Conservation (phyloP, 306 rosid genomes). For the Hippophae tibetana region DNA sequence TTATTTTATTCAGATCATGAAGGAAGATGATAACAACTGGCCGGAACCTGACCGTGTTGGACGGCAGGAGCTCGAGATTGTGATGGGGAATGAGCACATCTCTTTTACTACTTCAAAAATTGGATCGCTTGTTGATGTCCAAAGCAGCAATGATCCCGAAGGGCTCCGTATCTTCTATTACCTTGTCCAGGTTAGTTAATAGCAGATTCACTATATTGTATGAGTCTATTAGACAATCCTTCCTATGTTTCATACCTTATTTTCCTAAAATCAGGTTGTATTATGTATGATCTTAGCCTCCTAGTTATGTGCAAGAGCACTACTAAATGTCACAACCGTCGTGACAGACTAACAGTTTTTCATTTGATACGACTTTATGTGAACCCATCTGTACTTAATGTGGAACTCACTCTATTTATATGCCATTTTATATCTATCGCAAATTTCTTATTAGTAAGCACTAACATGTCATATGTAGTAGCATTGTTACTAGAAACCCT, state of each 20-base stretch:
- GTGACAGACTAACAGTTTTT: too few relatives aligned
- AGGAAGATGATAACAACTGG: constrained; percentile 97
- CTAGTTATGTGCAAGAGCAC: too few relatives aligned
- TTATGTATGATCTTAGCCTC: not conserved
- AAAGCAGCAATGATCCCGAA: constrained; percentile 94
- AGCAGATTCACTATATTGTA: not conserved
- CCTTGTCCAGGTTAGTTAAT: constrained; percentile 73
- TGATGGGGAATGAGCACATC: constrained; percentile 94
- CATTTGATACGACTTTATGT: too few relatives aligned
- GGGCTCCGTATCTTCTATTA: constrained; percentile 97
- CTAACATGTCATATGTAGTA: too few relatives aligned
- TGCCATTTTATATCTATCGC: too few relatives aligned
- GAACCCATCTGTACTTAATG: too few relatives aligned
- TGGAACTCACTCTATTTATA: too few relatives aligned
- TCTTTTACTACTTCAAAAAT: constrained; percentile 95
- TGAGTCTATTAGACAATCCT: not conserved
- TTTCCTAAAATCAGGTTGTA: too few relatives aligned
- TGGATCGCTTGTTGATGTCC: constrained; percentile 94
- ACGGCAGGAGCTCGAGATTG: constrained; percentile 94
- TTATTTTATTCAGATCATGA: constrained; percentile 53
- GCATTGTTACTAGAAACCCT: not conserved
- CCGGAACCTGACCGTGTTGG: constrained; percentile 96
- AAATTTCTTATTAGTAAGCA: too few relatives aligned
- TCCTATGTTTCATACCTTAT: not conserved
- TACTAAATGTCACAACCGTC: too few relatives aligned